Evolutionary conservation across 2,329 filamentous ascomycete species (phyloP), one percentile per base, ranked within the genome.

Genomic region (Penicillium thymicola): DNA sequence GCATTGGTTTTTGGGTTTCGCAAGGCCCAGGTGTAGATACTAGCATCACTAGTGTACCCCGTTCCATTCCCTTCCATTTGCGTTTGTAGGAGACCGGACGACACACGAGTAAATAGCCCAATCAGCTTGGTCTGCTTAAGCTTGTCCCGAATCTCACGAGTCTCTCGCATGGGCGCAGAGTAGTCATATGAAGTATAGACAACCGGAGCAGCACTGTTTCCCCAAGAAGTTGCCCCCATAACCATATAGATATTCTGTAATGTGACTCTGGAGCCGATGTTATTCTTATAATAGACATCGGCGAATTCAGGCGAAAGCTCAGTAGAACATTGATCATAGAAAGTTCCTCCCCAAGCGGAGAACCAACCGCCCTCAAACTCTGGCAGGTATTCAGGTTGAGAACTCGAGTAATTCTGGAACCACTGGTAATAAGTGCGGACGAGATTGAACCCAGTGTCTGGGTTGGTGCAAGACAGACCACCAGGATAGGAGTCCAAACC

Each of bases 141-240:
- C 57, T 84, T 84, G 46, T 78, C 73, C 52, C 77, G 75, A 34
- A 84, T 74, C 55, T 83, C 76, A 4, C 82, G 75, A 4, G 80
- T 83, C 65, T 85, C 82, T 18, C 80, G 72, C 6, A 85, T 68
- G 0, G 81, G 80, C 0, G 82, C 80, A 9, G 75, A 72, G 54
- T 78, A 79, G 51, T 78, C 77, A 42, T 79, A 78, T 0, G 64
- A 70, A 8, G 72, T 76, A 57, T 82, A 83, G 0, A 84, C 81
- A 23, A 80, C 77, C 0, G 78, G 78, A 4, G 77, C 76, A 40
- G 75, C 78, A 44, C 73, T 76, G 51, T 83, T 78, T 8, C 79
- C 81, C 81, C 81, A 84, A 58, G 81, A 83, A 0, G 81, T 83
- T 1, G 81, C 81, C n/a, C 81, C 81, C 61, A 75, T 81, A 0